Evolutionary conservation across 202 grass and related monocot species (phyloP).

Genomic region (Setaria viridis): DNA sequence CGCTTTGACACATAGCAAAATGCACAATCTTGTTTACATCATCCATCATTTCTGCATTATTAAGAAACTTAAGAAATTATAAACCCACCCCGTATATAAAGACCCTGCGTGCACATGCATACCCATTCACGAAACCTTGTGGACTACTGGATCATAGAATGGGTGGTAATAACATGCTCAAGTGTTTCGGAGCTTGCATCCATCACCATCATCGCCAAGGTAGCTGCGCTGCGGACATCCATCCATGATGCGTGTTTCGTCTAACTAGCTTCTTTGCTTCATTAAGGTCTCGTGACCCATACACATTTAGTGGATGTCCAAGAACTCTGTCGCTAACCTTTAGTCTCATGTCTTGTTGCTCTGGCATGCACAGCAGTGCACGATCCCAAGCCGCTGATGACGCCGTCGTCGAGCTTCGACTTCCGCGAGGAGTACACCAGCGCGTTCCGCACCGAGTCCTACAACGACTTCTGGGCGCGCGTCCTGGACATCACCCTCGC

Average conservation of each 20-base stretch:
- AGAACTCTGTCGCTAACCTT: not conserved
- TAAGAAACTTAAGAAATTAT: not conserved
- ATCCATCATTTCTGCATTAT: not conserved
- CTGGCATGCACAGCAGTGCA: constrained; percentile 33
- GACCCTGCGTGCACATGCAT: not conserved
- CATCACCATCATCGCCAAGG: too few species aligned
- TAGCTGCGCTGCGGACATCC: too few species aligned
- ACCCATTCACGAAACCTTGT: too few species aligned
- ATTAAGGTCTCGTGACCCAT: too few species aligned
- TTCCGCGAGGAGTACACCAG: constrained; percentile 88
- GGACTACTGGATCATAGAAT: too few species aligned
- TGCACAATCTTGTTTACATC: not conserved
- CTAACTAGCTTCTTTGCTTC: too few species aligned
- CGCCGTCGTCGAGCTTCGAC: constrained; percentile 61
- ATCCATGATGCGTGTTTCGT: too few species aligned
- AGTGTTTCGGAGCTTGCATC: not conserved
- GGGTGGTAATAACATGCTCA: constrained; percentile 2
- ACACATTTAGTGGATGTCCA: too few species aligned
- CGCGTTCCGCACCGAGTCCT: constrained; percentile 93
- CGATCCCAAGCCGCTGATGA: constrained; percentile 46
- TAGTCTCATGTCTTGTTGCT: not conserved
- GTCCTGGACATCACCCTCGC: constrained; percentile 86
- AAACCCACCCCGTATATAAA: not conserved
- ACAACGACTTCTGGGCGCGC: constrained; percentile 93
- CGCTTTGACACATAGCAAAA: constrained; percentile 39